Percentiles rank a stretch among this genome's conserved stretches.
Conservation (phyloP, 1,284 basidiomycete genomes). For the Cutaneotrichosporon spelunceum region DNA sequence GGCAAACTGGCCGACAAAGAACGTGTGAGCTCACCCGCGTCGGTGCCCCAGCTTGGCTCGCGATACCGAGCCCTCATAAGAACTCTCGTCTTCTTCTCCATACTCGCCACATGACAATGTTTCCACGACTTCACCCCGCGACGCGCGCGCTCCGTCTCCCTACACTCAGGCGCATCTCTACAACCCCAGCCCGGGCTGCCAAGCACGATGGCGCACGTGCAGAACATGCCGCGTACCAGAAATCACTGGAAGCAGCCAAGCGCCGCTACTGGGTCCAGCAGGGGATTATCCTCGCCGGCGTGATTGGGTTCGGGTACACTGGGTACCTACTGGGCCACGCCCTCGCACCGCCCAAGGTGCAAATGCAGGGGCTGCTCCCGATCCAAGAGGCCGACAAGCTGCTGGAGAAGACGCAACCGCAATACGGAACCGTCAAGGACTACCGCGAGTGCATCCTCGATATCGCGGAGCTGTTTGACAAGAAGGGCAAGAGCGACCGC, state of each 20-base stretch:
- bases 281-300: conserved; percentile 6
- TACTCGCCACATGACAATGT: neutral
- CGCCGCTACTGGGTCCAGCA: neutral
- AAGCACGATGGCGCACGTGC: neutral
- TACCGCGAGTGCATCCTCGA: conserved; percentile 43
- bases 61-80: neutral
- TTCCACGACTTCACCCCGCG: neutral
- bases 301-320: conserved; percentile 4
- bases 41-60: no score
- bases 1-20: no score
- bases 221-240: neutral
- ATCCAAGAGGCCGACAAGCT: conserved; percentile 30
- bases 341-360: conserved; percentile 2
- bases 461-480: conserved; percentile 26
- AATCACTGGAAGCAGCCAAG: neutral
- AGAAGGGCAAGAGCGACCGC: conserved; percentile 37
- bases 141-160: neutral
- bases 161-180: neutral
- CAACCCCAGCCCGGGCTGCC: neutral
- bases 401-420: conserved; percentile 38
- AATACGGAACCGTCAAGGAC: conserved; percentile 35
- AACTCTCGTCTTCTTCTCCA: neutral
- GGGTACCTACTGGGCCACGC: conserved; percentile 12
- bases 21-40: no score
- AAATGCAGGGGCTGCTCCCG: conserved; percentile 23